These are phyloP conservation scores for Cryptosporidium felis DNA, from an alignment of 169 alveolate genomes.

Conservation along the genomic window DNA sequence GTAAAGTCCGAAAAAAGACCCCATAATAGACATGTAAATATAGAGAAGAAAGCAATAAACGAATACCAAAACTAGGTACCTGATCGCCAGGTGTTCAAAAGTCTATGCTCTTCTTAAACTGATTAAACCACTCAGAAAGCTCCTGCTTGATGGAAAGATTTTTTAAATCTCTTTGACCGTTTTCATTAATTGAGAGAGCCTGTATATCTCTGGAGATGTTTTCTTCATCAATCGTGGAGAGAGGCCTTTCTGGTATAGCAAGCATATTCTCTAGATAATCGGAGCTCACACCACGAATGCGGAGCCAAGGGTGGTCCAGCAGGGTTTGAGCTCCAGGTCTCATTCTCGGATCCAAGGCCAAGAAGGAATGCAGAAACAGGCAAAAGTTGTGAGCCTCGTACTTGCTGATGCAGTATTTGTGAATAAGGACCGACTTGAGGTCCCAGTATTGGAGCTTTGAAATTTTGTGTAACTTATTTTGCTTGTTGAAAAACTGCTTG, in stretches of 20 bases:
- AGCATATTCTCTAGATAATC: conserved; percentile 62
- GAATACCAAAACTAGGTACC: background rate
- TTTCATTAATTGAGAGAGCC: conserved; percentile 9
- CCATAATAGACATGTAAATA: background rate
- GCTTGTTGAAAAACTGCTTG: conserved; percentile 32
- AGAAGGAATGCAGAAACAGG: conserved; percentile 12
- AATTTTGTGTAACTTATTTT: conserved; percentile 27
- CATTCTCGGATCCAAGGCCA: conserved; percentile 45
- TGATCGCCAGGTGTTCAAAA: background rate
- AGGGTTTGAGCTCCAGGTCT: conserved; percentile 53
- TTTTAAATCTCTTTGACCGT: background rate
- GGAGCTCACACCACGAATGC: conserved; percentile 41
- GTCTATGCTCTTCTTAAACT: conserved; percentile 42
- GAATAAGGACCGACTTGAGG: conserved; percentile 44
- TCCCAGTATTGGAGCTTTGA: conserved; percentile 66
- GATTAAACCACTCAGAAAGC: conserved; percentile 61
- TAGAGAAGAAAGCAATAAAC: background rate
- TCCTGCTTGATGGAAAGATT: conserved; percentile 44
- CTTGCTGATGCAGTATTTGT: conserved; percentile 44
- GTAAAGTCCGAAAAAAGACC: background rate
- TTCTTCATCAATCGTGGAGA: conserved; percentile 7
- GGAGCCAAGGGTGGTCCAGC: conserved; percentile 62
- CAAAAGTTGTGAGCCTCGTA: conserved; percentile 53
- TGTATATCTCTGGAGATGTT: conserved; percentile 51
- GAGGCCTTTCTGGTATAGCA: conserved; percentile 52